Evolutionary conservation across 2,329 filamentous ascomycete species (phyloP).

Genomic region (Corinectria fuckeliana): DNA sequence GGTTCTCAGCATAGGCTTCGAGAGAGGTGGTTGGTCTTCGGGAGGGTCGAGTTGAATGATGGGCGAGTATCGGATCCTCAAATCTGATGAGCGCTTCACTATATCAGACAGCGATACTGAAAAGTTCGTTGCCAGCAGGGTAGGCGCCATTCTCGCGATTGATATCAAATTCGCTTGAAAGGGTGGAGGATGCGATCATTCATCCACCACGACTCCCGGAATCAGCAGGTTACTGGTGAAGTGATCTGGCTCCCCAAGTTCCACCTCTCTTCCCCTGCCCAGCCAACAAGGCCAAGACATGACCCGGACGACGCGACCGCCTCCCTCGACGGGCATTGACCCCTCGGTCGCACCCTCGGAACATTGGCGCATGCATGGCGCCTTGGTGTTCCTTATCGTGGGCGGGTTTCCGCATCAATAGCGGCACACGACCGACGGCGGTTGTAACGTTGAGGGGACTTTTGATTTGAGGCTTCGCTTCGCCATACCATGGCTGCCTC

Average conservation of each 20-base stretch:
- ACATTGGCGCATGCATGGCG: slow-evolving; percentile 22
- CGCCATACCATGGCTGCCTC: background rate
- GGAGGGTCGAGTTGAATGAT: background rate
- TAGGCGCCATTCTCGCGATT: background rate
- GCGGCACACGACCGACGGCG: slow-evolving; percentile 7
- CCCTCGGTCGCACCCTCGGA: slow-evolving; percentile 10
- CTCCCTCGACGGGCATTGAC: slow-evolving; percentile 1
- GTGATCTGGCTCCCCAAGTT: background rate
- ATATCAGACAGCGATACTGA: too few species aligned
- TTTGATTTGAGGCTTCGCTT: slow-evolving; percentile 15
- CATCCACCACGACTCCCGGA: background rate
- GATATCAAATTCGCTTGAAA: background rate
- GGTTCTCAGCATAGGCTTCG: background rate
- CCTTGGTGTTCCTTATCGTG: slow-evolving; percentile 31
- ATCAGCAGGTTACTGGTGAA: slow-evolving; percentile 10
- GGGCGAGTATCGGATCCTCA: background rate
- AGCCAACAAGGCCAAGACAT: slow-evolving; percentile 15
- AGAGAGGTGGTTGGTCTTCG: background rate
- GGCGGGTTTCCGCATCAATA: slow-evolving; percentile 1
- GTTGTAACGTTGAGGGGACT: slow-evolving; percentile 24
- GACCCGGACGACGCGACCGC: slow-evolving; percentile 10
- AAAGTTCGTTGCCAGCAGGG: background rate
- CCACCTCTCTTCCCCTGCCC: background rate
- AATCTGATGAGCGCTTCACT: background rate
- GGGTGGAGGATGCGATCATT: background rate